Evolutionary conservation across 306 rosid species (phyloP).

Genomic region (Morella rubra): DNA sequence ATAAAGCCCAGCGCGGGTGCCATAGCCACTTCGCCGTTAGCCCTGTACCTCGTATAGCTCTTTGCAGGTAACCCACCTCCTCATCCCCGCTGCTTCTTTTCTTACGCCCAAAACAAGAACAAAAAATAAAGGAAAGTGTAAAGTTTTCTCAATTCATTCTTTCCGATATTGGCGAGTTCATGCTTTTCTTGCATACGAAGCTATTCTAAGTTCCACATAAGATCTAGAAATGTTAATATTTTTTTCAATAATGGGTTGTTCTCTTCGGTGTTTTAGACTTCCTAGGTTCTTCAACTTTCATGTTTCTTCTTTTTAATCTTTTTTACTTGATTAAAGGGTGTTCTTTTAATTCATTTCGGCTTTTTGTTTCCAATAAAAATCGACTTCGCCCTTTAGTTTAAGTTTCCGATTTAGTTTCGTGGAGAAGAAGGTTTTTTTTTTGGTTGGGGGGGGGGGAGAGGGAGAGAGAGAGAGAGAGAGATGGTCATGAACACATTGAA

Average conservation of each 20-base stretch:
- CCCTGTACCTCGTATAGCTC: not conserved
- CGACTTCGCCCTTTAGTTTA: too few relatives aligned
- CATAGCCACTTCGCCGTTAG: not conserved
- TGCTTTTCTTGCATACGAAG: constrained; percentile 21
- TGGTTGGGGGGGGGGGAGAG: too few relatives aligned
- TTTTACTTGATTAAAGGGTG: too few relatives aligned
- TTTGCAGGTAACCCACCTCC: not conserved
- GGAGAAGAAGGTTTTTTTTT: too few relatives aligned
- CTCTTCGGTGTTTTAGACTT: too few relatives aligned
- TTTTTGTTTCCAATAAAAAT: too few relatives aligned
- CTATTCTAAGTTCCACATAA: constrained; percentile 16
- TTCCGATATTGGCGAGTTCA: not conserved
- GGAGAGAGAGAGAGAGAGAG: too few relatives aligned
- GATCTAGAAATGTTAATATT: constrained; percentile 31
- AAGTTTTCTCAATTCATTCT: not conserved
- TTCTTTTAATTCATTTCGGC: too few relatives aligned
- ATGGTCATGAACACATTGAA: too few relatives aligned
- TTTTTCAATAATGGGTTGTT: not conserved
- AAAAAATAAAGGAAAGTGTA: not conserved
- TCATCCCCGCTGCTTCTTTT: not conserved
- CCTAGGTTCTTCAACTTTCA: too few relatives aligned
- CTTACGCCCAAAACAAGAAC: not conserved
- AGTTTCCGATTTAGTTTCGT: too few relatives aligned
- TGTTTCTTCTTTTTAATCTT: too few relatives aligned
- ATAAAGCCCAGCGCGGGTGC: not conserved